phyloP scores from a whole-genome alignment of 352 stramenopile genomes.

The Pythium plurisporium region DNA sequence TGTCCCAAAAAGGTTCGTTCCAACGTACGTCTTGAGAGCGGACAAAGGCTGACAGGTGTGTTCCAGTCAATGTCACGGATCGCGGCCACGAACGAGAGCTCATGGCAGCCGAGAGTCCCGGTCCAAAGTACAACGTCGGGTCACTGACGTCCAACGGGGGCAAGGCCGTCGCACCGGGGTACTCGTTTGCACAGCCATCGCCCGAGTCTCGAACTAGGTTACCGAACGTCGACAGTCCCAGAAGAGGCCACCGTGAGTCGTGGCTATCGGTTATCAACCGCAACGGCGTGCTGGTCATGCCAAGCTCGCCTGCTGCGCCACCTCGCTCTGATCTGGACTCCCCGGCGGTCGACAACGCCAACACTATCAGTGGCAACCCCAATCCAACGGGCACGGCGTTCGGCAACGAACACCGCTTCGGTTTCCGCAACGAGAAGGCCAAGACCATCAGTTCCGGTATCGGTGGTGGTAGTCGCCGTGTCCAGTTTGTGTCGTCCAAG shows the following conservation, averaged over 20 bases:
- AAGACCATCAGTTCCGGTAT: conserved; percentile 21
- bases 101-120: conserved; percentile 69
- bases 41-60: background rate
- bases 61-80: conserved; percentile 60
- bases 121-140: conserved; percentile 81
- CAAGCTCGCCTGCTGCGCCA: conserved; percentile 29
- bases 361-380: no score
- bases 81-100: conserved; percentile 65
- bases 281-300: conserved; percentile 78
- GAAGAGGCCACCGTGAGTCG: conserved; percentile 61
- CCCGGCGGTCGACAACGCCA: conserved; percentile 11
- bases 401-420: conserved; percentile 73
- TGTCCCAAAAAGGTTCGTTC: conserved; percentile 70
- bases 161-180: conserved; percentile 43
- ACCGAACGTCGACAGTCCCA: conserved; percentile 48
- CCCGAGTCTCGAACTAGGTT: conserved; percentile 49
- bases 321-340: conserved; percentile 9
- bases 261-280: conserved; percentile 81
- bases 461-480: conserved; percentile 36
- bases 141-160: conserved; percentile 48
- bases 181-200: conserved; percentile 59
- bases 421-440: conserved; percentile 39
- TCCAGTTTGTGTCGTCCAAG: conserved; percentile 72
- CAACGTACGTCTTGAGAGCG: background rate
- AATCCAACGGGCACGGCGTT: conserved; percentile 43